These are phyloP conservation scores for Xylariaceae sp. DNA, from an alignment of 2,329 filamentous ascomycete species.

Conservation along the genomic window DNA sequence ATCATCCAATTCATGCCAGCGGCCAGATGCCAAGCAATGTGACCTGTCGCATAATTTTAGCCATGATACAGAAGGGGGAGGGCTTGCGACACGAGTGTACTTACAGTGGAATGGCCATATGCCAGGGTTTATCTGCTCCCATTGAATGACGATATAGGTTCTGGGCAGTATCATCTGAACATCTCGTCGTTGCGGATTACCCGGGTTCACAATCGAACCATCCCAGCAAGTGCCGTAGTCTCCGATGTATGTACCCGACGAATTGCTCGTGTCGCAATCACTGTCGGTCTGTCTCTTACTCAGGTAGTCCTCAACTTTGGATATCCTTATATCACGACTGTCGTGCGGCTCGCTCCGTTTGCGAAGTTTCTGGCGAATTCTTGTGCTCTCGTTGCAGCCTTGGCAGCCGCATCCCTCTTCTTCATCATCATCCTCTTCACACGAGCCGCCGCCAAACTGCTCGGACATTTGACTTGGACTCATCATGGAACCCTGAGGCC, in stretches of 20 bases:
- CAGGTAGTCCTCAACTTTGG: neutral
- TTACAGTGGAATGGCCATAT: conserved; percentile 31
- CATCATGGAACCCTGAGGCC: conserved; percentile 5
- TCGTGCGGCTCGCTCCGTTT: neutral
- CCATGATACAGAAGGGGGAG: neutral
- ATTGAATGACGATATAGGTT: conserved; percentile 33
- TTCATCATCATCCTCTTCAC: neutral
- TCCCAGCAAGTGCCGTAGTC: conserved; percentile 21
- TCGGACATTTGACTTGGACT: conserved; percentile 11
- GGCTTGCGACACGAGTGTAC: neutral
- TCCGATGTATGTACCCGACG: conserved; percentile 3
- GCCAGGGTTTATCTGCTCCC: conserved; percentile 34
- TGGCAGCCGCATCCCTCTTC: too few relatives aligned
- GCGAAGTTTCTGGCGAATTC: too few relatives aligned
- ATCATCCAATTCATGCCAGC: conserved; percentile 36
- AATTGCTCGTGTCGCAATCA: neutral
- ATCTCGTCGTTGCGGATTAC: conserved; percentile 37
- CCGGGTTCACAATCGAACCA: conserved; percentile 22
- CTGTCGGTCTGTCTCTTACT: neutral
- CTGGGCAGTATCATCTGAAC: conserved; percentile 31
- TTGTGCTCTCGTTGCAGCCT: too few relatives aligned
- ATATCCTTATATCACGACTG: neutral
- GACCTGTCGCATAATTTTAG: conserved; percentile 15
- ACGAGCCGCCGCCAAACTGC: conserved; percentile 2
- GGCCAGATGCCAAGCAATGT: conserved; percentile 34